Evolutionary conservation across 441 rosid genomes (phyloP), one percentile per base, ranked within the genome.

Genomic region (Omphalea diandra): DNA sequence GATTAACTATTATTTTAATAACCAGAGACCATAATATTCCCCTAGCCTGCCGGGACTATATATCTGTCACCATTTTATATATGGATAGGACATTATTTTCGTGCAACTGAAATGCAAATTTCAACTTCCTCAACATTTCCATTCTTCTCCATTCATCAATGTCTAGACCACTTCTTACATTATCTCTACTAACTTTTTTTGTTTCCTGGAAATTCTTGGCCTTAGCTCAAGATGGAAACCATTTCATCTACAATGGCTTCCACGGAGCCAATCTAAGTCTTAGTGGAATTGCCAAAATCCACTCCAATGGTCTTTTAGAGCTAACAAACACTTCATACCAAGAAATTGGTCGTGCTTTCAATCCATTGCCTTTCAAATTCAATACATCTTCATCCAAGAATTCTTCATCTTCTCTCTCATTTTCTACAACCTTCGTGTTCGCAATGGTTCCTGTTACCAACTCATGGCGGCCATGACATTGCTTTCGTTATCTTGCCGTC

Each of bases 371-470:
- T n/a, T 31, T 86, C 40, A 63, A 74, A 32, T 84, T 86, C 84
- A 82, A 72, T 15, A 32, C 67, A 62, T 75, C 80, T 62, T 64
- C 81, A 7, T 32, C 76, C 26, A 65, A 3, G 38, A n/a, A 20
- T 63, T 43, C 82, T 29, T 17, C 18, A 11, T 70, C 84, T 20
- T 65, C n/a, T n/a, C n/a, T 73, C 49, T 82, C 88, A 0, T 88
- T 88, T 73, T 85, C 94, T 22, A 83, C 91, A 0, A 81, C 68
- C 38, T 86, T 88, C 35, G 81, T 86, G 0, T 81, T 86, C 58
- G 83, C 87, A 35, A 61, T 86, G 2, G 81, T 78, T 50, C 81
- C 87, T 8, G 32, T 44, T 38, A 0, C 76, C 72, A 8, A 14
- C 18, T 14, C 7, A 8, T n/a, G 47, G 83, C 4, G 94, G 94